phyloP scores from a whole-genome alignment of 192 early-diverging fungal genomes.

The Umbelopsis ramanniana region DNA sequence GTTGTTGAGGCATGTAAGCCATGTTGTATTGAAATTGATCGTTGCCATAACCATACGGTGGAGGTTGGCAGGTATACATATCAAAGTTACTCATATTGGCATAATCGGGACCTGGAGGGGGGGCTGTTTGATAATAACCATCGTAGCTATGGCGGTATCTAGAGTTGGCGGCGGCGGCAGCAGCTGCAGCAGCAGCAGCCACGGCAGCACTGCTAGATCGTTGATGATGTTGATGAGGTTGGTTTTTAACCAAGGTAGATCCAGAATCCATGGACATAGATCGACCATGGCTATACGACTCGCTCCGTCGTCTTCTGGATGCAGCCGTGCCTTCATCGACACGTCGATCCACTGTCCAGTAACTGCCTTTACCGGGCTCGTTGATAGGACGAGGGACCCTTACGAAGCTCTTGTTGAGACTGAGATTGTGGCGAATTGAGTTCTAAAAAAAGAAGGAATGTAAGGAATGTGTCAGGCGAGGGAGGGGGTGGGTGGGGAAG shows the following conservation, averaged over 20 bases:
- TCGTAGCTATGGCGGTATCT: constrained; percentile 5
- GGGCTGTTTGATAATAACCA: not conserved
- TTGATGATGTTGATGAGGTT: constrained; percentile 22
- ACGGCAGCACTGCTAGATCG: constrained; percentile 18
- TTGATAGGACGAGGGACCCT: constrained; percentile 76
- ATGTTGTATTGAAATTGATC: constrained; percentile 19
- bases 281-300: constrained; percentile 31
- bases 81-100: constrained; percentile 17
- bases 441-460: constrained; percentile 60
- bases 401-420: constrained; percentile 82
- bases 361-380: constrained; percentile 87
- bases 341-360: constrained; percentile 75
- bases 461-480: constrained; percentile 15
- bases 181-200: constrained; percentile 20
- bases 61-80: constrained; percentile 17
- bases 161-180: constrained; percentile 22
- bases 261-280: constrained; percentile 33
- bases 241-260: constrained; percentile 26
- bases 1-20: constrained; percentile 11
- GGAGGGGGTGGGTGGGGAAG: not conserved
- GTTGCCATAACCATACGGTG: constrained; percentile 14
- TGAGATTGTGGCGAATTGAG: constrained; percentile 85
- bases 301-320: constrained; percentile 23
- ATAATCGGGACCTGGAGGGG: constrained; percentile 7
- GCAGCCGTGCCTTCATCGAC: constrained; percentile 32